phyloP scores from a whole-genome alignment of 1,284 basidiomycete genomes.

The Tremellales sp. region DNA sequence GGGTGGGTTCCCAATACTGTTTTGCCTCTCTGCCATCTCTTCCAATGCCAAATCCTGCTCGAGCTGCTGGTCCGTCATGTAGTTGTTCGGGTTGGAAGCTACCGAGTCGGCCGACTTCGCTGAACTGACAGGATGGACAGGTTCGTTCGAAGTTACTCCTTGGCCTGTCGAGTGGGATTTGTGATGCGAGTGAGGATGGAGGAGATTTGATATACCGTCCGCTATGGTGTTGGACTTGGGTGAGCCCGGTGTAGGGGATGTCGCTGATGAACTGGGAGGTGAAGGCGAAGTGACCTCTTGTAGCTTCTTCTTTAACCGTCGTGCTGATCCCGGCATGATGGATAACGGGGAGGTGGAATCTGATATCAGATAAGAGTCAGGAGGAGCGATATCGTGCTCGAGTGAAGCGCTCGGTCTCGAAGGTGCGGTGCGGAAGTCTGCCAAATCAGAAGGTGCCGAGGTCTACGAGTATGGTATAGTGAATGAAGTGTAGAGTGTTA shows the following conservation, averaged over 20 bases:
- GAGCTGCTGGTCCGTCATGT: constrained; percentile 17
- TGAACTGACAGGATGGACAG: neutral
- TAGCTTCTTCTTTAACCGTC: constrained; percentile 45
- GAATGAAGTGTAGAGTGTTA: too few relatives aligned
- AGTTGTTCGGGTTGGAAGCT: constrained; percentile 15
- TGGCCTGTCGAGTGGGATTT: neutral
- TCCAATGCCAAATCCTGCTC: constrained; percentile 23
- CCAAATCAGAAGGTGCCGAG: too few relatives aligned
- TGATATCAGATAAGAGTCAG: too few relatives aligned
- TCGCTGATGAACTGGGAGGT: neutral
- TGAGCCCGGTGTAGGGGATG: neutral
- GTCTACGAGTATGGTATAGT: too few relatives aligned
- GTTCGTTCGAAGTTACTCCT: neutral
- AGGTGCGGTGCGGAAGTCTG: too few relatives aligned
- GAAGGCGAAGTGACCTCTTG: constrained; percentile 19
- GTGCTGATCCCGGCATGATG: constrained; percentile 45
- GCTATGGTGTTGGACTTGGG: too few relatives aligned
- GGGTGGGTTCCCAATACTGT: constrained; percentile 16
- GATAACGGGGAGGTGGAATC: neutral
- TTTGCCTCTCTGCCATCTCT: constrained; percentile 23
- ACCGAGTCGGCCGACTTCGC: constrained; percentile 1
- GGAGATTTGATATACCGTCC: neutral
- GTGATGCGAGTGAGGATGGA: neutral
- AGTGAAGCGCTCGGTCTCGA: too few relatives aligned
- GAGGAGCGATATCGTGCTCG: too few relatives aligned